Evolutionary conservation across 192 early-diverging fungal species (phyloP), one percentile per base, ranked within the genome.

Genomic region (Coemansia sp.): DNA sequence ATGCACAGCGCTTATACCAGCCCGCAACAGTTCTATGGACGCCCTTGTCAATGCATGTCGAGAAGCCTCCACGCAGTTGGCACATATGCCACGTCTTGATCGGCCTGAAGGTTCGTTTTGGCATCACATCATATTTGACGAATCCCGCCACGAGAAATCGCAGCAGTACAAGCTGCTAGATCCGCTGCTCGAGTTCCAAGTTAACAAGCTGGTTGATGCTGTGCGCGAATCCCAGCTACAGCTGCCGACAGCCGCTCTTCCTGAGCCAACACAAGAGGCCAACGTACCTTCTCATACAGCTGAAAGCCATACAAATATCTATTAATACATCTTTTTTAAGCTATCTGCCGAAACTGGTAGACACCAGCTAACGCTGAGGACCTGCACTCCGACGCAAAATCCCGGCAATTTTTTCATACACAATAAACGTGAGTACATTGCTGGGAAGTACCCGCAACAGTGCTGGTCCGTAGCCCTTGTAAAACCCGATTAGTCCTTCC

Each of bases 361-460:
- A 26, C 23, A 3, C 23, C 23, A 26, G 23, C 23, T 26, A 26
- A 26, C 23, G 23, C 1, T 1, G 30, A 42, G 15, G 26, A 3
- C 35, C 41, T 14, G 84, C 80, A 43, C 80, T 75, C 3, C 81
- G 63, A n/a, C 81, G 84, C 52, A 87, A 78, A 46, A 76, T 83
- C 4, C 72, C 76, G 10, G 79, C 76, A 43, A 89, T 70, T 33
- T 82, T 87, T 57, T 96, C 96, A 63, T 98, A 98, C 0, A 94
- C 91, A n/a, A 90, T 82, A 83, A 98, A 98, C 2, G 96, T 98
- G 18, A 96, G 84, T 48, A 89, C 86, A 7, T 94, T 96, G 6
- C 96, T 92, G 2, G 96, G 96, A 26, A 96, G 70, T 0, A 98
- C 93, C 10, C 94, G 83, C 9, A 96, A 65, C 11, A 97, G 68